These are phyloP conservation scores for Ceratocystiopsis sp. DNA, from an alignment of 2,329 filamentous ascomycete species.

Conservation along the genomic window DNA sequence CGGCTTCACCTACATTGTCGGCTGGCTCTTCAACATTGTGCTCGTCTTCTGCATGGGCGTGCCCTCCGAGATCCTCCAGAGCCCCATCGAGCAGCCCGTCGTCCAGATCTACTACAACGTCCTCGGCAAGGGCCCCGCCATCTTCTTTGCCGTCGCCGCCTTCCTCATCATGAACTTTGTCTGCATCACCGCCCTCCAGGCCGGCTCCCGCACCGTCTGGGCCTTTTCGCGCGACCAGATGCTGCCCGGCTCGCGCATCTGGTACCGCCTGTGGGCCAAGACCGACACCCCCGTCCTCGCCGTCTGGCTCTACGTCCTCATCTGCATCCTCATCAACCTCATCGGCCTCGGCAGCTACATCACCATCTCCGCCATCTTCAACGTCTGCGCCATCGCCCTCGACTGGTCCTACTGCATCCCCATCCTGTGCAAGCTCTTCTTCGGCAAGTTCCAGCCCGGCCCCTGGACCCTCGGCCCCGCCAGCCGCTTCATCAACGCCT, in stretches of 20 bases:
- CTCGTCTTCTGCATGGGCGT: conserved; percentile 40
- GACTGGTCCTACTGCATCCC: conserved; percentile 40
- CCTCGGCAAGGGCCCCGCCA: conserved; percentile 32
- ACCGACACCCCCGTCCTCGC: conserved; percentile 35
- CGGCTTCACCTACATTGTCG: conserved; percentile 35
- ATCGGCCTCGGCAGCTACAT: conserved; percentile 39
- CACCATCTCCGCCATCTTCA: conserved; percentile 35
- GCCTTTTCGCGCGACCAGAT: conserved; percentile 36
- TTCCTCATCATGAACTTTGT: conserved; percentile 42
- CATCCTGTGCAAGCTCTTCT: conserved; percentile 34
- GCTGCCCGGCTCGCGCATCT: conserved; percentile 27
- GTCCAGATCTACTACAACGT: conserved; percentile 41
- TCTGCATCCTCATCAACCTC: conserved; percentile 39
- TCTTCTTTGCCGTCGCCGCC: conserved; percentile 37
- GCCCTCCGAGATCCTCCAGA: conserved; percentile 24
- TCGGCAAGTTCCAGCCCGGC: conserved; percentile 29
- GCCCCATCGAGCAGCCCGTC: conserved; percentile 31
- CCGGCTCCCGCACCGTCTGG: conserved; percentile 34
- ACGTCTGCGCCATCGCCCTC: conserved; percentile 35
- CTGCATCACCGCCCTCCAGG: conserved; percentile 38
- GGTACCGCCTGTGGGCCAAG: conserved; percentile 29
- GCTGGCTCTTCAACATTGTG: conserved; percentile 41
- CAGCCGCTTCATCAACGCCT: conserved; percentile 25
- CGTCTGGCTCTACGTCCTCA: conserved; percentile 37
- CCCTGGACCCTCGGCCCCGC: conserved; percentile 32